These are phyloP conservation scores for Scheffersomyces lignosus DNA, from an alignment of 805 yeast species.

Conservation along the genomic window DNA sequence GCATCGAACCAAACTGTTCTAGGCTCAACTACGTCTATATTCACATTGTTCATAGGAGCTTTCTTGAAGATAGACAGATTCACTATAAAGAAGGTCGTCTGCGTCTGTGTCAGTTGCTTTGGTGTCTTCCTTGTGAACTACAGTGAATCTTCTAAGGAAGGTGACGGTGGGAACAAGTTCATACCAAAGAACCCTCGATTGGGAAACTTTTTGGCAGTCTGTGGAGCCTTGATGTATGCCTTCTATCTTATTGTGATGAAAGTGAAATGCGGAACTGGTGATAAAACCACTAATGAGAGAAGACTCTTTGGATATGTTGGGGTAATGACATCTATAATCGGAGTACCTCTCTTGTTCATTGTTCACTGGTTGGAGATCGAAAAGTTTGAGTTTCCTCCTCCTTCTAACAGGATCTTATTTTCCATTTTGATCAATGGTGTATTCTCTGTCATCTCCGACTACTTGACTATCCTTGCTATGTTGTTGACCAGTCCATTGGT, in stretches of 20 bases:
- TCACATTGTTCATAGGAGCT: slow-evolving; percentile 47
- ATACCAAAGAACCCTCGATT: slow-evolving; percentile 38
- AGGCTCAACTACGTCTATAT: slow-evolving; percentile 52
- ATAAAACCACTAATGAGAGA: slow-evolving; percentile 46
- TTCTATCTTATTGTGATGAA: slow-evolving; percentile 45
- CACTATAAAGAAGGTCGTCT: slow-evolving; percentile 39
- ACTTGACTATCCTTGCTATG: slow-evolving; percentile 50
- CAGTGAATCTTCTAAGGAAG: slow-evolving; percentile 23
- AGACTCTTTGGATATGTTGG: slow-evolving; percentile 50
- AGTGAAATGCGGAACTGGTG: slow-evolving; percentile 43
- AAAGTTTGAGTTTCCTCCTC: slow-evolving; percentile 42
- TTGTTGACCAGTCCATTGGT: slow-evolving; percentile 54
- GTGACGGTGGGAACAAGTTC: slow-evolving; percentile 22
- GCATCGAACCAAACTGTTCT: slow-evolving; percentile 54
- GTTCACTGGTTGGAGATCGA: slow-evolving; percentile 42
- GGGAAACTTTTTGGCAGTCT: slow-evolving; percentile 47
- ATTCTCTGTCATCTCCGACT: slow-evolving; percentile 50
- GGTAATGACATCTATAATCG: slow-evolving; percentile 35
- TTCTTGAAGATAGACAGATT: slow-evolving; percentile 42
- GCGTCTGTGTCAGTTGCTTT: slow-evolving; percentile 43
- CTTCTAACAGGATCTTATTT: slow-evolving; percentile 28
- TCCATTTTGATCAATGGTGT: slow-evolving; percentile 43
- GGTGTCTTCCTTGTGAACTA: slow-evolving; percentile 50
- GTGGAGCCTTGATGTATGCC: slow-evolving; percentile 49
- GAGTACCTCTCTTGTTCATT: slow-evolving; percentile 38